A percentile compares a stretch with the other conserved stretches of the same genome.
These are phyloP conservation scores for Termitomyces sp. DNA, from an alignment of 768 basidiomycete genomes.

Conservation along the genomic window DNA sequence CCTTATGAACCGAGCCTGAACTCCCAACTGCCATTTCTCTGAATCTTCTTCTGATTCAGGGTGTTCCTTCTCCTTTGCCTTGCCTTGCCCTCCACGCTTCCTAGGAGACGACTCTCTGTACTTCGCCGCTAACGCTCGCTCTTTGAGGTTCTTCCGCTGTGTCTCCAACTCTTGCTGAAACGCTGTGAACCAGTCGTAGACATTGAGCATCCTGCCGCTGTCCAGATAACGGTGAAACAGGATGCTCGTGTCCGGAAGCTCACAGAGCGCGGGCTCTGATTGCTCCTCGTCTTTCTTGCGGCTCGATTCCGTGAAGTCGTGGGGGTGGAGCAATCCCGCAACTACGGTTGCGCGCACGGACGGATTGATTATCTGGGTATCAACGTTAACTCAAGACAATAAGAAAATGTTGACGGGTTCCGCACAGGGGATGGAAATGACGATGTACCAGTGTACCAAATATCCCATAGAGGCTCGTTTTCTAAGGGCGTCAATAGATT, in stretches of 20 bases:
- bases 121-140: constrained; percentile 5
- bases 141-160: constrained; percentile 33
- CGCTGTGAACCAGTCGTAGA: constrained; percentile 85
- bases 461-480: constrained; percentile 51
- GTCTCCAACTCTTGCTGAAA: constrained; percentile 64
- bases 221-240: constrained; percentile 74
- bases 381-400: not conserved
- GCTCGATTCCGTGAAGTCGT: constrained; percentile 33
- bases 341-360: constrained; percentile 57
- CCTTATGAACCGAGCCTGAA: constrained; percentile 75
- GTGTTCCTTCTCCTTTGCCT: constrained; percentile 20
- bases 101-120: constrained; percentile 4
- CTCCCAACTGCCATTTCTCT: constrained; percentile 46
- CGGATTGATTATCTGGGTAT: constrained; percentile 61
- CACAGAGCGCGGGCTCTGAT: constrained; percentile 30
- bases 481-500: constrained; percentile 41
- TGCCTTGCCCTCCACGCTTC: constrained; percentile 16
- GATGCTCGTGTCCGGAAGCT: constrained; percentile 71
- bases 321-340: constrained; percentile 55
- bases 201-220: constrained; percentile 77
- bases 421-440: constrained; percentile 66
- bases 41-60: constrained; percentile 32
- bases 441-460: constrained; percentile 66
- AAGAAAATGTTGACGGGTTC: not conserved
- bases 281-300: constrained; percentile 5